Percentiles rank a stretch among this genome's conserved stretches.
These are phyloP conservation scores for Aurifilum marmelostoma DNA, from an alignment of 2,329 filamentous ascomycete species.

Conservation along the genomic window DNA sequence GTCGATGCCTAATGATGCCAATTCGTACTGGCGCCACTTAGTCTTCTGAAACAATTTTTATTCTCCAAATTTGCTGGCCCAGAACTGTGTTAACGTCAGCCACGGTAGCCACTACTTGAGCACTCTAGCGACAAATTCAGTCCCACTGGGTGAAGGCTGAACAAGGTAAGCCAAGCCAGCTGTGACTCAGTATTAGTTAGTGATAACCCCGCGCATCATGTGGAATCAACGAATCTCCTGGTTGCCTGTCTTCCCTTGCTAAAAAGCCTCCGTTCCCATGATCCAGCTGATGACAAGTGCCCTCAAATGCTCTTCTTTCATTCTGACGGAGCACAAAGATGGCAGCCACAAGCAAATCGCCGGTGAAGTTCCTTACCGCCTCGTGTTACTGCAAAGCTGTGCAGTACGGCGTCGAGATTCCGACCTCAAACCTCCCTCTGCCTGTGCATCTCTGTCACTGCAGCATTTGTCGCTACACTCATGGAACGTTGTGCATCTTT, in stretches of 20 bases:
- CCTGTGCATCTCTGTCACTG: conserved; percentile 50
- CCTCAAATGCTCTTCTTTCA: neutral
- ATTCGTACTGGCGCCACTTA: no score
- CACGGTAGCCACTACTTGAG: no score
- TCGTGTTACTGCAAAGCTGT: conserved; percentile 50
- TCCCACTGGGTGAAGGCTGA: neutral
- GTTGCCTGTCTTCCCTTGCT: neutral
- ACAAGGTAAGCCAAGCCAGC: neutral
- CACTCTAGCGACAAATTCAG: neutral
- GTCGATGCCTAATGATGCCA: no score
- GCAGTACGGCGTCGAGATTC: conserved; percentile 47
- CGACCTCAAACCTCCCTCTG: conserved; percentile 44
- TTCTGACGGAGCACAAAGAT: neutral
- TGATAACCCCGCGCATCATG: neutral
- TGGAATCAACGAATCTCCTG: neutral
- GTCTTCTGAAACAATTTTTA: no score
- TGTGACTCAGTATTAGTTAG: neutral
- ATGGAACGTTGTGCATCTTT: conserved; percentile 48
- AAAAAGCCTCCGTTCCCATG: neutral
- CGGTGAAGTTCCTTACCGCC: conserved; percentile 45
- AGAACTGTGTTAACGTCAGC: neutral
- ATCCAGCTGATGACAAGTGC: neutral
- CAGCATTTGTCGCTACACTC: conserved; percentile 47
- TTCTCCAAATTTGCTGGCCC: no score
- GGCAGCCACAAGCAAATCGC: neutral